Conservation (phyloP, 116 monocot genomes). For the Phalaenopsis hybrid region DNA sequence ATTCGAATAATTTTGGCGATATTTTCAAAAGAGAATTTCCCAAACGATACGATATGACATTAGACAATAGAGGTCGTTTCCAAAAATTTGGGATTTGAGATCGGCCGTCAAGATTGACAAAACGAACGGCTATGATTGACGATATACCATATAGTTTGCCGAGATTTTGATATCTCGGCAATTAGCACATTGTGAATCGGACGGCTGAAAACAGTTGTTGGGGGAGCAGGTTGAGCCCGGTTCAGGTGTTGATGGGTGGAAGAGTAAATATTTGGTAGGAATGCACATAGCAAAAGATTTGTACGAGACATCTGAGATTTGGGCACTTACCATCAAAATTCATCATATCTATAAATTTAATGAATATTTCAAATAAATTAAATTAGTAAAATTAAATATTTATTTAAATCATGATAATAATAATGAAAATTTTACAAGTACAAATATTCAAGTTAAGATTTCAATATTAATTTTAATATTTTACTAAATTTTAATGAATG, state of each 20-base stretch:
- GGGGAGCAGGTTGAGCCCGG: no score
- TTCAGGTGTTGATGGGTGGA: no score
- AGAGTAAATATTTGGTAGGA: no score
- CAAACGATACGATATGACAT: not conserved
- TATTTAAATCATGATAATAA: not conserved
- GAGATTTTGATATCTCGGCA: no score
- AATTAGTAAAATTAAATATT: not conserved
- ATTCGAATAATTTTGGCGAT: slow-evolving; percentile 10
- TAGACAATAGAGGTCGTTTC: not conserved
- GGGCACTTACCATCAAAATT: not conserved
- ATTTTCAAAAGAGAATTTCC: not conserved
- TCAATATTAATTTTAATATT: no score
- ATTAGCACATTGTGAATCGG: no score
- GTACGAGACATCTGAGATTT: not conserved
- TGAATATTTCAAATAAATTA: not conserved
- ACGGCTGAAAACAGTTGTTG: no score
- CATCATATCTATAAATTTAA: not conserved
- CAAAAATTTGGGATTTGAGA: not conserved
- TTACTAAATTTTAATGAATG: no score
- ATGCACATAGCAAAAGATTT: no score
- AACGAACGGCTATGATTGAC: no score
- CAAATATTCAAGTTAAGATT: not conserved
- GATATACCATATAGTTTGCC: no score
- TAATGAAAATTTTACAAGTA: not conserved
- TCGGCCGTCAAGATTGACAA: no score